phyloP scores from a whole-genome alignment of 2,329 filamentous ascomycete species.

The Calonectria hongkongensis region DNA sequence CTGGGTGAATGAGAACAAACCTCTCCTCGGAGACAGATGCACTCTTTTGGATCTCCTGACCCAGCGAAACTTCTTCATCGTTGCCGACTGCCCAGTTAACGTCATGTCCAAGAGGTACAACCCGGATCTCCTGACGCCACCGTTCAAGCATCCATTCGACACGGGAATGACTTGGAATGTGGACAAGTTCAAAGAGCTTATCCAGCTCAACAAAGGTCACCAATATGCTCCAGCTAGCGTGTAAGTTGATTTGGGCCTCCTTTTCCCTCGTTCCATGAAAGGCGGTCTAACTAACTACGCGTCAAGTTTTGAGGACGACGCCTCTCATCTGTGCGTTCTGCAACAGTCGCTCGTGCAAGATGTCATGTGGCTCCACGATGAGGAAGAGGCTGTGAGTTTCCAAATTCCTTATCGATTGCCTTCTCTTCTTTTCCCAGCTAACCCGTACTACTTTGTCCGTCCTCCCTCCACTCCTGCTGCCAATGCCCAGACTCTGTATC shows the following conservation, averaged over 20 bases:
- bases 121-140: not conserved
- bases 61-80: not conserved
- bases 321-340: constrained; percentile 15
- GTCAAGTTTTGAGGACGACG: not conserved
- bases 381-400: not conserved
- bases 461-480: not conserved
- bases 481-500: not conserved
- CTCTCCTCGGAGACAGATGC: not conserved
- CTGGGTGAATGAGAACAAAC: not conserved
- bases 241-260: not conserved
- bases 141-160: not conserved
- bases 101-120: not conserved
- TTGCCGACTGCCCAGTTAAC: not conserved
- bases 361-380: constrained; percentile 34
- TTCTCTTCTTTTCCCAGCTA: not conserved
- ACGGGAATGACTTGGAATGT: not conserved
- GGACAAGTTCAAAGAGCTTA: not conserved
- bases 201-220: not conserved
- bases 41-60: not conserved
- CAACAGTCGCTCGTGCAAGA: constrained; percentile 40
- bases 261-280: not conserved
- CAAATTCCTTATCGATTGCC: not conserved
- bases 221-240: not conserved
- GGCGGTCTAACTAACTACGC: not conserved
- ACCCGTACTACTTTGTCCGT: constrained; percentile 33